Base-by-base conservation (phyloP, 208 protist species). In the Acanthamoeba sp. region DNA sequence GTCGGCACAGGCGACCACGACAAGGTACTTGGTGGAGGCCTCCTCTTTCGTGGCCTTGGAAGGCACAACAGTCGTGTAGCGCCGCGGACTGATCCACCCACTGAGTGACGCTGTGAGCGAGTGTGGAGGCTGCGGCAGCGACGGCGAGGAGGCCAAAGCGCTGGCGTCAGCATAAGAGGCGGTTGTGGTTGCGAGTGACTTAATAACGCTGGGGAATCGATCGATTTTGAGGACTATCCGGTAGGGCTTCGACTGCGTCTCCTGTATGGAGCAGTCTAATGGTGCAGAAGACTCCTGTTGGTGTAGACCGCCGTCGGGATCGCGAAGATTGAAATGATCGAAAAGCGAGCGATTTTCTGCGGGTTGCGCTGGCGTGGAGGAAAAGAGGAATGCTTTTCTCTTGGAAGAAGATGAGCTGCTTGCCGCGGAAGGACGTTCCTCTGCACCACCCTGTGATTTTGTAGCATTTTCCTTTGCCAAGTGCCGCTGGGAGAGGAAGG, bases 1-100 rank as follows among this genome's bases (percentile, higher is more conserved):
- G 84, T 91, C 84, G 50, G 84, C 84, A 20, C 24, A 52, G 0
- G 84, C 84, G 38, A 91, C 84, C 34, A 91, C 55, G n/a, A 91
- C 84, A 9, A 91, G 34, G 29, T 24, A 34, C 84, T 91, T 59
- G 7, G 82, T 14, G 71, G 34, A 5, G 16, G 84, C 20, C 20
- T 87, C 50, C n/a, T 87, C 78, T 87, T 87, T 87, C n/a, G 73
- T 20, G 14, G 34, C 27, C 50, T 87, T 55, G 34, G 36, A 9
- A 7, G 73, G 78, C 38, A 48, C 2, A 27, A 5, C 38, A 32
- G 50, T 91, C 42, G 50, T 89, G 82, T 62, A 45, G 50, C 50
- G 50, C 27, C 84, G 50, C 0, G 38, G 50, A 27, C 50, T 91
- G 84, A 66, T 91, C 59, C 34, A 48, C 7, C 50, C 42, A 18